These are phyloP conservation scores for Yamadazyma sp. DNA, from an alignment of 1,139 yeast genomes.

Conservation along the genomic window DNA sequence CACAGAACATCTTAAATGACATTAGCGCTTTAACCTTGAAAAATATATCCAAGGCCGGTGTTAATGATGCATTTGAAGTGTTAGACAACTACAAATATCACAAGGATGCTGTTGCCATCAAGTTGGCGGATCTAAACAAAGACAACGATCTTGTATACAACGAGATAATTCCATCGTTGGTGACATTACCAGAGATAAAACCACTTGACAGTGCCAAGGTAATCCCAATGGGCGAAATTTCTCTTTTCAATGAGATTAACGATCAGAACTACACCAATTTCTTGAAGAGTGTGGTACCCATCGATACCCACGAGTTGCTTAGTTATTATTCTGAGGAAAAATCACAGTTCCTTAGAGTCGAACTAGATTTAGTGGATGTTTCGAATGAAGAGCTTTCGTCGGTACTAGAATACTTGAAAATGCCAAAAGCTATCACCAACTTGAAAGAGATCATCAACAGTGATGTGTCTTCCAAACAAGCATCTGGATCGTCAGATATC, in stretches of 20 bases:
- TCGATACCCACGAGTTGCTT: slow-evolving; percentile 81
- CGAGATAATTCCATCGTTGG: slow-evolving; percentile 63
- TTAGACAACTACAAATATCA: slow-evolving; percentile 47
- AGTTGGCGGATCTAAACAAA: slow-evolving; percentile 54
- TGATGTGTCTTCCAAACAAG: slow-evolving; percentile 4
- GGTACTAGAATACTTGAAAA: slow-evolving; percentile 73
- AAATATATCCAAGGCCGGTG: slow-evolving; percentile 26
- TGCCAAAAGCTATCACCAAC: slow-evolving; percentile 66
- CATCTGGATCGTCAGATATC: slow-evolving; percentile 10
- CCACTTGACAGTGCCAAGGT: slow-evolving; percentile 78
- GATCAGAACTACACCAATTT: slow-evolving; percentile 58
- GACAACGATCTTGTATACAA: slow-evolving; percentile 92
- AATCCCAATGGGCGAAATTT: slow-evolving; percentile 46
- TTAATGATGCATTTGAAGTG: slow-evolving; percentile 34
- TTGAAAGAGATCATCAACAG: slow-evolving; percentile 42
- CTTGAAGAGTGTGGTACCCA: slow-evolving; percentile 79
- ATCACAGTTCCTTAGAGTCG: slow-evolving; percentile 71
- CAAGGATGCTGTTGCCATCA: slow-evolving; percentile 44
- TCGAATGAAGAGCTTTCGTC: slow-evolving; percentile 79
- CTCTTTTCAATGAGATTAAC: slow-evolving; percentile 39
- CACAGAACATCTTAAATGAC: slow-evolving; percentile 39
- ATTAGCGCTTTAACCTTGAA: slow-evolving; percentile 27
- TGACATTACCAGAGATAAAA: slow-evolving; percentile 58
- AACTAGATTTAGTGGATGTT: slow-evolving; percentile 72
- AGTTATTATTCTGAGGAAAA: slow-evolving; percentile 89